phyloP scores from a whole-genome alignment of 2,329 filamentous ascomycete genomes.

The Hirsutella minnesotensis region DNA sequence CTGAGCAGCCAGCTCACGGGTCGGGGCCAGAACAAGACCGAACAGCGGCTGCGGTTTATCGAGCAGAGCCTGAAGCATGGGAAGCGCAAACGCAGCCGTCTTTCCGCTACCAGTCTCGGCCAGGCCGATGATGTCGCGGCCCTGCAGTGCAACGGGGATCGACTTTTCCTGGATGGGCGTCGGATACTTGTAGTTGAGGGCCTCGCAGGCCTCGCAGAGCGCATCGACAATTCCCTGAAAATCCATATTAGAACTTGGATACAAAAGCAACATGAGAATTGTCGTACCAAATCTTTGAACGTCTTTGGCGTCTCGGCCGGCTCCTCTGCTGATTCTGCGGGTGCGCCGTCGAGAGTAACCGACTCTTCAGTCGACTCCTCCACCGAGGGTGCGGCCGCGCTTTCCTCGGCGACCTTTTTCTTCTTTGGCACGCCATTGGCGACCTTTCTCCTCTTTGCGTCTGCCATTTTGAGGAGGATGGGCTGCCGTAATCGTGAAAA shows the following conservation, averaged over 20 bases:
- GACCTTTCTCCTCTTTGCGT: conserved; percentile 29
- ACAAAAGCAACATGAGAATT: no score
- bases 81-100: conserved; percentile 87
- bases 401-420: conserved; percentile 3
- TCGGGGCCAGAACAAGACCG: conserved; percentile 83
- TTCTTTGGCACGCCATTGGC: conserved; percentile 16
- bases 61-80: conserved; percentile 82
- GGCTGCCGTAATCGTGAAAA: not conserved
- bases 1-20: conserved; percentile 84
- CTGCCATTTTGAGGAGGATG: conserved; percentile 19
- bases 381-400: conserved; percentile 4
- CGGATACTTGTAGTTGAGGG: conserved; percentile 70
- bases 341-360: conserved; percentile 20
- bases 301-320: conserved; percentile 34
- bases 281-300: conserved; percentile 51
- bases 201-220: conserved; percentile 77
- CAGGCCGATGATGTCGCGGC: conserved; percentile 81
- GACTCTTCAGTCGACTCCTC: conserved; percentile 16
- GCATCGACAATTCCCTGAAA: conserved; percentile 66
- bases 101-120: conserved; percentile 95
- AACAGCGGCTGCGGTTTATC: conserved; percentile 79
- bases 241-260: not conserved
- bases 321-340: conserved; percentile 20
- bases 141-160: conserved; percentile 68
- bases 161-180: conserved; percentile 83